Evolutionary conservation across 1,284 basidiomycete species (phyloP).

Genomic region (Singerocomus rubriflavus): DNA sequence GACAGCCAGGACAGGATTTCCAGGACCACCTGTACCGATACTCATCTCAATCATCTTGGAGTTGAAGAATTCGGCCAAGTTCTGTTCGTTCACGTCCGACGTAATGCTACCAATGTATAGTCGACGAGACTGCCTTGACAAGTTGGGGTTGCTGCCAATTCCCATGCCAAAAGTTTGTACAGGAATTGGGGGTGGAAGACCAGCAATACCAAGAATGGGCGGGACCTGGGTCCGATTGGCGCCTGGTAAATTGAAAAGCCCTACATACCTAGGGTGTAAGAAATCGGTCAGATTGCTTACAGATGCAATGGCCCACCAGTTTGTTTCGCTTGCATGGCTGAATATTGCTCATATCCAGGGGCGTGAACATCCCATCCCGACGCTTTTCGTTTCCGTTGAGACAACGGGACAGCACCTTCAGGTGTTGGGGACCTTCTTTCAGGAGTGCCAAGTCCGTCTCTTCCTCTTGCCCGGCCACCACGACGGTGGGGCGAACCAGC

Average conservation of each 20-base stretch:
- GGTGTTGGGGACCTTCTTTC: conserved; percentile 90
- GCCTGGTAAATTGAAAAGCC: conserved; percentile 89
- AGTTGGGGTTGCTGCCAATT: conserved; percentile 76
- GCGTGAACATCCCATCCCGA: conserved; percentile 97
- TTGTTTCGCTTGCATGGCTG: conserved; percentile 94
- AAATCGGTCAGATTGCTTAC: not conserved
- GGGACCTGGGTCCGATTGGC: conserved; percentile 86
- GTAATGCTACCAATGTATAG: conserved; percentile 96
- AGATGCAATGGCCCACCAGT: conserved; percentile 60
- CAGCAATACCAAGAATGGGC: conserved; percentile 74
- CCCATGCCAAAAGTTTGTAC: conserved; percentile 82
- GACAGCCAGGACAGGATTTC: conserved; percentile 88
- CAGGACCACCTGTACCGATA: conserved; percentile 77
- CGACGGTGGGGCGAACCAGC: conserved; percentile 37
- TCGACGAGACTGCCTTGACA: conserved; percentile 89
- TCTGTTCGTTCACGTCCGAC: conserved; percentile 86
- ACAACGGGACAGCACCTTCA: conserved; percentile 77
- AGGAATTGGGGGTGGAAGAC: conserved; percentile 78
- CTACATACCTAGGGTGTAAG: conserved; percentile 37
- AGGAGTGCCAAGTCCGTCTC: conserved; percentile 60
- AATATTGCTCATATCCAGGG: conserved; percentile 92
- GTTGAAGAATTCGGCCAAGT: conserved; percentile 92
- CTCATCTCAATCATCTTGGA: conserved; percentile 91
- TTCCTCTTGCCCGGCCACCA: conserved; percentile 41
- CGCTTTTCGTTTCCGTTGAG: conserved; percentile 81